Conservation (phyloP, 1,284 basidiomycete species). For the Meira miltonrushii region DNA sequence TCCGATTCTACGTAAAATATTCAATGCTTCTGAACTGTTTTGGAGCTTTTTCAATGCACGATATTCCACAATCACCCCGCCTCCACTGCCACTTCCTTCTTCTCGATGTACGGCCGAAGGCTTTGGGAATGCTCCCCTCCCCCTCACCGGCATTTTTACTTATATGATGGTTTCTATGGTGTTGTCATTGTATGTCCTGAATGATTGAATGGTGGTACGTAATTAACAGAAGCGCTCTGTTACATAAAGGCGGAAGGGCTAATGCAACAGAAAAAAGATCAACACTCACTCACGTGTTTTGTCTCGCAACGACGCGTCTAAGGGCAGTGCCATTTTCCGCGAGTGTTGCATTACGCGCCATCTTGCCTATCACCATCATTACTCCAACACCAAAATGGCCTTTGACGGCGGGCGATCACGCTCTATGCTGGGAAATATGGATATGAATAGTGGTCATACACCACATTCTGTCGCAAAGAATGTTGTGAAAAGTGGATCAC, state of each 20-base stretch:
- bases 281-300: too few relatives aligned
- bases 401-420: not conserved
- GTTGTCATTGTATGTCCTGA: too few relatives aligned
- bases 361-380: too few relatives aligned
- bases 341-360: too few relatives aligned
- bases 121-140: slow-evolving; percentile 3
- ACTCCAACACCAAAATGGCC: not conserved
- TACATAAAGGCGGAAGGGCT: too few relatives aligned
- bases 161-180: not conserved
- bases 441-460: not conserved
- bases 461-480: not conserved
- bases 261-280: too few relatives aligned
- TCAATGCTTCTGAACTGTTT: slow-evolving; percentile 16
- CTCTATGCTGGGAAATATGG: not conserved
- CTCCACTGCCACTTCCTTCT: not conserved
- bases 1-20: slow-evolving; percentile 23
- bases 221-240: too few relatives aligned
- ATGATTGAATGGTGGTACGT: too few relatives aligned
- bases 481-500: not conserved
- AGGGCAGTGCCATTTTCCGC: too few relatives aligned
- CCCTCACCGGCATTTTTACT: not conserved
- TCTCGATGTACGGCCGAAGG: slow-evolving; percentile 1
- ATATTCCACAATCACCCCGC: slow-evolving; percentile 17
- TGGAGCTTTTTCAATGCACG: slow-evolving; percentile 18
- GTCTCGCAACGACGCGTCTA: too few relatives aligned